Percentiles rank a stretch among this genome's conserved stretches.
Evolutionary conservation across 1,284 basidiomycete species (phyloP).

Genomic region (Rhodotorula sp.): DNA sequence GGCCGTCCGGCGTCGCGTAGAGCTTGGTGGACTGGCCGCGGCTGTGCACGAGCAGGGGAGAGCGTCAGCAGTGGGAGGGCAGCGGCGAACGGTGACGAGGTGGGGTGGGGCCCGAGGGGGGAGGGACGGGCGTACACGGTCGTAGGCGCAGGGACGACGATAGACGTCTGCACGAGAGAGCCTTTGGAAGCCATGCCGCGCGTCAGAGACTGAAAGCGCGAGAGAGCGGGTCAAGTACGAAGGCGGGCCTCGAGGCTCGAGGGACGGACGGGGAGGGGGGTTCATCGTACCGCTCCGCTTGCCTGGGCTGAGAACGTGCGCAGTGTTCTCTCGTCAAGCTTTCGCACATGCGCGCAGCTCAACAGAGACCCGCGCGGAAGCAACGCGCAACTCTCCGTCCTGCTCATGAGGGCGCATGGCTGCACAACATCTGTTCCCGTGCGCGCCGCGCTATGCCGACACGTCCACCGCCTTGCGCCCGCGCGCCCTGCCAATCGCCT

Average conservation of each 20-base stretch:
- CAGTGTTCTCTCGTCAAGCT: too few species aligned
- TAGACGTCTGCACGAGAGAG: background rate
- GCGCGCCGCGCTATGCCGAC: background rate
- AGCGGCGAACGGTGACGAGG: background rate
- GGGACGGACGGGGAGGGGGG: background rate
- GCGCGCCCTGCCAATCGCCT: conserved; percentile 43
- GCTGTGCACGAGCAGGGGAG: background rate
- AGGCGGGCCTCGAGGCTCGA: too few species aligned
- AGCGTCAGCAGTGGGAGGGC: background rate
- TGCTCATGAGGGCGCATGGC: background rate
- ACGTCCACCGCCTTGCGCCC: conserved; percentile 43
- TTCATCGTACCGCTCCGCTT: too few species aligned
- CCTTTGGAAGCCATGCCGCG: conserved; percentile 11
- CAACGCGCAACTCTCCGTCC: background rate
- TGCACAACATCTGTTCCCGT: too few species aligned
- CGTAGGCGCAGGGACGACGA: conserved; percentile 32
- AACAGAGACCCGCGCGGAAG: too few species aligned
- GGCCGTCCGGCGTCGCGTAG: conserved; percentile 28
- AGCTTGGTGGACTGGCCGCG: conserved; percentile 38
- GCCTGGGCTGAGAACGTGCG: too few species aligned
- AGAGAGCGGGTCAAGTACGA: too few species aligned
- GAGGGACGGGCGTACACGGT: conserved; percentile 22
- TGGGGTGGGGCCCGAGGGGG: background rate
- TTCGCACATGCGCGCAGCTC: too few species aligned
- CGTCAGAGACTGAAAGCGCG: background rate